Conservation (phyloP, 106 monocot species). For the Acorus calamus region DNA sequence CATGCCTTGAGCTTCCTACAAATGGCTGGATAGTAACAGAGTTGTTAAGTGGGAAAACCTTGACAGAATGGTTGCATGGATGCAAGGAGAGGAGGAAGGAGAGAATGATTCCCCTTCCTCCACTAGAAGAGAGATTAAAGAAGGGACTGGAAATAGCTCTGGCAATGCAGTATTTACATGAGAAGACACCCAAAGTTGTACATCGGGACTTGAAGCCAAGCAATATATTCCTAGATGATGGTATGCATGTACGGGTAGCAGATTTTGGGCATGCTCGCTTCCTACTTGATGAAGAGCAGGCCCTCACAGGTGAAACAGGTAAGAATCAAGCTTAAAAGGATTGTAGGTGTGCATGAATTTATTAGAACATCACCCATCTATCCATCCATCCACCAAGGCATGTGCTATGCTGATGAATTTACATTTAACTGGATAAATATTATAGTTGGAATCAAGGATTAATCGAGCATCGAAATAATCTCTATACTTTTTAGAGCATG, state of each 20-base stretch:
- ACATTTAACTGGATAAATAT: no score
- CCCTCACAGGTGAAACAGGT: constrained; percentile 39
- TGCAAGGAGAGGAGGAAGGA: constrained; percentile 14
- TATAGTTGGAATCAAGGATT: no score
- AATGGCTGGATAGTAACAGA: constrained; percentile 36
- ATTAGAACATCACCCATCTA: no score
- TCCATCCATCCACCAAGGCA: no score
- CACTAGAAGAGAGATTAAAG: constrained; percentile 22
- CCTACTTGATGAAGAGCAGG: constrained; percentile 24
- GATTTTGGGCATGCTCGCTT: constrained; percentile 44
- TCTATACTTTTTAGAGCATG: no score
- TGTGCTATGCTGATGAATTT: no score
- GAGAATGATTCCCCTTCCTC: constrained; percentile 12
- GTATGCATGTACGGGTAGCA: constrained; percentile 25
- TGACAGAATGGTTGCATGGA: constrained; percentile 32
- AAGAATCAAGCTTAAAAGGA: background rate
- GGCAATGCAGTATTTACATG: constrained; percentile 37
- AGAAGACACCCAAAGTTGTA: constrained; percentile 31
- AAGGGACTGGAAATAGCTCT: constrained; percentile 36
- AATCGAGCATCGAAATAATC: no score
- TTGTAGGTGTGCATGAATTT: no score
- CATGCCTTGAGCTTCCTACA: constrained; percentile 26
- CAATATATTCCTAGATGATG: constrained; percentile 27
- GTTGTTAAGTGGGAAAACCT: constrained; percentile 23
- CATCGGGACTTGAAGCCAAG: constrained; percentile 44